phyloP scores from a whole-genome alignment of 441 rosid species.

The Brassica balearica region DNA sequence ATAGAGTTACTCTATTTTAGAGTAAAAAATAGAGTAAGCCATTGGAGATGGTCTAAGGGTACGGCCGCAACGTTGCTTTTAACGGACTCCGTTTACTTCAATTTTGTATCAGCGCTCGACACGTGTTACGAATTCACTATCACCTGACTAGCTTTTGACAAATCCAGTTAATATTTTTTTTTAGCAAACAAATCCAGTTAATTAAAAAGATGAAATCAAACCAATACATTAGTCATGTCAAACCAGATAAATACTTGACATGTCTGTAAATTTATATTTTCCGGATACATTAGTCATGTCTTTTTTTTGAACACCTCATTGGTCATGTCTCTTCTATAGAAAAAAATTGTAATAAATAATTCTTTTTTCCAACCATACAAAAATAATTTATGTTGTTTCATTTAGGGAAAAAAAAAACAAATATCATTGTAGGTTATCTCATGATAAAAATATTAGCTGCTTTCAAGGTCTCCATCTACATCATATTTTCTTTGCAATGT shows the following conservation, averaged over 20 bases:
- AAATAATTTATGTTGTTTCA: background rate
- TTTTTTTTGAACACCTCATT: too few species aligned
- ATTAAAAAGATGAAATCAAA: background rate
- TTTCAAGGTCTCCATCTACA: background rate
- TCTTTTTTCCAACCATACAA: background rate
- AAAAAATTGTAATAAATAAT: too few species aligned
- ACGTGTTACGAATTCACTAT: slow-evolving; percentile 7
- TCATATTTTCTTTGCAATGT: background rate
- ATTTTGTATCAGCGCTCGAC: background rate
- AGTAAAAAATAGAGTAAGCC: too few species aligned
- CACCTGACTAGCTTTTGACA: background rate
- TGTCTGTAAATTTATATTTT: background rate
- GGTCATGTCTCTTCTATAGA: background rate
- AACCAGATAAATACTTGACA: background rate
- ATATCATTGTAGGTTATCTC: background rate
- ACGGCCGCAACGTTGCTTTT: slow-evolving; percentile 10
- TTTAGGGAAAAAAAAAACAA: background rate
- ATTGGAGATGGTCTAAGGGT: too few species aligned
- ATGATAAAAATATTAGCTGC: background rate
- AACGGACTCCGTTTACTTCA: slow-evolving; percentile 31
- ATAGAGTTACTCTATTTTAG: too few species aligned
- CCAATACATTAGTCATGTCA: too few species aligned
- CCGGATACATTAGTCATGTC: background rate
- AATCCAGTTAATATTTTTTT: too few species aligned
- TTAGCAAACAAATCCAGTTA: background rate